phyloP scores from a whole-genome alignment of 208 protist genomes.

The Leishmania tropica region DNA sequence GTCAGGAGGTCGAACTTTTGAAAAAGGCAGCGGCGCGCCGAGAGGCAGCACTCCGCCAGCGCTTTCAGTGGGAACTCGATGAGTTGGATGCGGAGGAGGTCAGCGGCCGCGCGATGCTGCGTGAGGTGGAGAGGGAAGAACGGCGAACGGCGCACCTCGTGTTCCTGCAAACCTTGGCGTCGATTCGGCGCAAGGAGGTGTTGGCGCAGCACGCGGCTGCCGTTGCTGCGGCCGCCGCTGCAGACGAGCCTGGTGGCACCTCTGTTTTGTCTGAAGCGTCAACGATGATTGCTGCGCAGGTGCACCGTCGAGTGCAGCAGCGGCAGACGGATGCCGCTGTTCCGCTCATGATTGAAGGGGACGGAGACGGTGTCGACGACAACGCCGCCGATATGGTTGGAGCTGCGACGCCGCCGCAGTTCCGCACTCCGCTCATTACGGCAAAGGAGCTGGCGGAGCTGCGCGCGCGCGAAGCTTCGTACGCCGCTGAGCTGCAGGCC shows the following conservation, averaged over 20 bases:
- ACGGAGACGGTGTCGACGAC: background rate
- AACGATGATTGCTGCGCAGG: conserved; percentile 1
- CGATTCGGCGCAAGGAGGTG: conserved; percentile 12
- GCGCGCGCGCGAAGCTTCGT: conserved; percentile 27
- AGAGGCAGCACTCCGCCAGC: conserved; percentile 18
- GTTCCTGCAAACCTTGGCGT: conserved; percentile 18
- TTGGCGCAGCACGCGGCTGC: conserved; percentile 5
- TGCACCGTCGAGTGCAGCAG: background rate
- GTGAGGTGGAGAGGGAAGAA: conserved; percentile 48
- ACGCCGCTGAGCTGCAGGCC: conserved; percentile 45
- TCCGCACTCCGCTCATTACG: conserved; percentile 16
- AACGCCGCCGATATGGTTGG: background rate
- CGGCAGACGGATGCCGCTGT: background rate
- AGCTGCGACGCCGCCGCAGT: background rate
- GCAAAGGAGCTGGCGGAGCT: conserved; percentile 36
- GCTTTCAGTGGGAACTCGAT: conserved; percentile 29
- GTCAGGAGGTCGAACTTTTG: background rate
- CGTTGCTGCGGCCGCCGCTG: conserved; percentile 4
- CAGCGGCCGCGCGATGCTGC: conserved; percentile 38
- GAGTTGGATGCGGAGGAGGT: conserved; percentile 49
- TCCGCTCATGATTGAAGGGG: background rate
- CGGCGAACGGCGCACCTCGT: conserved; percentile 28
- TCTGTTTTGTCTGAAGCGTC: conserved; percentile 12
- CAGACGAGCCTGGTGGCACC: background rate
- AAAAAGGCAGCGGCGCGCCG: conserved; percentile 10